These are phyloP conservation scores for Alternaria infectoria DNA, from an alignment of 2,329 filamentous ascomycete species.

Conservation along the genomic window DNA sequence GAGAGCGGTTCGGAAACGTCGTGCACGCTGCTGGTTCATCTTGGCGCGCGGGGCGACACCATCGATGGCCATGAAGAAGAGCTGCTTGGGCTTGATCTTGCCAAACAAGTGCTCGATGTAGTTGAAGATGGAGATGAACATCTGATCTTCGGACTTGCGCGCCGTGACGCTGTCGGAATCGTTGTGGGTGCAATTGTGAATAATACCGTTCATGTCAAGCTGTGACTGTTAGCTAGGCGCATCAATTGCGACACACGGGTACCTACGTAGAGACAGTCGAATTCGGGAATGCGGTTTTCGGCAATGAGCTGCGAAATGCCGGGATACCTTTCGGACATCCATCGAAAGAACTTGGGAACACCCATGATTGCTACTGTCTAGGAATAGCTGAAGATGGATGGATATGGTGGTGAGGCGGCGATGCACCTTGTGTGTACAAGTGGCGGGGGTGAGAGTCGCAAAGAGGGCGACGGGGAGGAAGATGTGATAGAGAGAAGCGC, in stretches of 20 bases:
- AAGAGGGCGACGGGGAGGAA: constrained; percentile 1
- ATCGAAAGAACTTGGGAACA: constrained; percentile 95
- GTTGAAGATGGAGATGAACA: constrained; percentile 99
- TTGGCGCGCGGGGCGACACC: constrained; percentile 97
- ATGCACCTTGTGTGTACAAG: not conserved
- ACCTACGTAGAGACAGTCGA: constrained; percentile 89
- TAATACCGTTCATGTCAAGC: constrained; percentile 99
- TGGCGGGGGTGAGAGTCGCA: constrained; percentile 1
- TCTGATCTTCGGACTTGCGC: constrained; percentile 94
- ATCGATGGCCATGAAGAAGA: constrained; percentile 99
- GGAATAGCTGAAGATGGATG: constrained; percentile 19
- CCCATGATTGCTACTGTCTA: constrained; percentile 57
- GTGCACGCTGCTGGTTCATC: constrained; percentile 98
- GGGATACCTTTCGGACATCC: constrained; percentile 99
- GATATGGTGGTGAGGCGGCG: constrained; percentile 10
- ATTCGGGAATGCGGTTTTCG: constrained; percentile 98
- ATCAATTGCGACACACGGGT: not conserved
- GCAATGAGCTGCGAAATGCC: constrained; percentile 98
- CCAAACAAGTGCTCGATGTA: constrained; percentile 99
- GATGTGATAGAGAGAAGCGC: constrained; percentile 9
- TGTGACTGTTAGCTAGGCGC: constrained; percentile 41
- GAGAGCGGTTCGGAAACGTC: constrained; percentile 91
- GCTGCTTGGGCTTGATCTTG: constrained; percentile 97
- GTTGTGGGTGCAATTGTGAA: constrained; percentile 97
- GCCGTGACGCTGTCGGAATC: constrained; percentile 91